phyloP scores from a whole-genome alignment of 495 filamentous ascomycete genomes.

The Penicillium dipodomyicola region DNA sequence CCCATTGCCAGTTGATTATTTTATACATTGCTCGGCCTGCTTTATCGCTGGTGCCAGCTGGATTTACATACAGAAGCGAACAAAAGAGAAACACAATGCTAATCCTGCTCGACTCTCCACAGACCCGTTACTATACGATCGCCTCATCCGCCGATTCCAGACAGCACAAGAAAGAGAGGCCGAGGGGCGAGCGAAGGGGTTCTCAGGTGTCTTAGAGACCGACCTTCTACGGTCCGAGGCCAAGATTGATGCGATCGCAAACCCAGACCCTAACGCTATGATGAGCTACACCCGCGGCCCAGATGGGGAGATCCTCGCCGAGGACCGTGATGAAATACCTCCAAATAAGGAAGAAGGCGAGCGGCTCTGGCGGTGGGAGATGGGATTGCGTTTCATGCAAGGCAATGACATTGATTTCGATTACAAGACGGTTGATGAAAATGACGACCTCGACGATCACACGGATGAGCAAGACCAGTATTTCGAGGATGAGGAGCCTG shows the following conservation, averaged over 20 bases:
- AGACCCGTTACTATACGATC: conserved; percentile 81
- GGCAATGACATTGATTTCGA: conserved; percentile 77
- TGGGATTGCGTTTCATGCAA: conserved; percentile 65
- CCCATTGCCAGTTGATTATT: conserved; percentile 21
- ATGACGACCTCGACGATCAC: conserved; percentile 67
- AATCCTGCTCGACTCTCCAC: conserved; percentile 23
- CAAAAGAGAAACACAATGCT: conserved; percentile 14
- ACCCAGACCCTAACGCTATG: conserved; percentile 53
- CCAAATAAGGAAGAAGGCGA: conserved; percentile 61
- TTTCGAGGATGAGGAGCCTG: conserved; percentile 73
- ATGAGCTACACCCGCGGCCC: conserved; percentile 47
- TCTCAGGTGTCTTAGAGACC: conserved; percentile 68
- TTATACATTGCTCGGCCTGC: conserved; percentile 4
- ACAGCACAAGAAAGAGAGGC: conserved; percentile 67
- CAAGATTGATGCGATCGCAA: conserved; percentile 59
- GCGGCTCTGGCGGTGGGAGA: conserved; percentile 63
- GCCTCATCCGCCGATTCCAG: conserved; percentile 75
- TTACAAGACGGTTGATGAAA: conserved; percentile 64
- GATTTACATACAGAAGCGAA: conserved; percentile 11
- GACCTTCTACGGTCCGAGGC: conserved; percentile 72
- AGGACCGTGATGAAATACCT: conserved; percentile 57
- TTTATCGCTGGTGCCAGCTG: conserved; percentile 6
- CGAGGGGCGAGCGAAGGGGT: conserved; percentile 69
- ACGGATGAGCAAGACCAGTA: conserved; percentile 64
- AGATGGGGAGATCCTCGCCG: conserved; percentile 55